These are phyloP conservation scores for Venturia effusa DNA, from an alignment of 2,329 filamentous ascomycete species.

Conservation along the genomic window DNA sequence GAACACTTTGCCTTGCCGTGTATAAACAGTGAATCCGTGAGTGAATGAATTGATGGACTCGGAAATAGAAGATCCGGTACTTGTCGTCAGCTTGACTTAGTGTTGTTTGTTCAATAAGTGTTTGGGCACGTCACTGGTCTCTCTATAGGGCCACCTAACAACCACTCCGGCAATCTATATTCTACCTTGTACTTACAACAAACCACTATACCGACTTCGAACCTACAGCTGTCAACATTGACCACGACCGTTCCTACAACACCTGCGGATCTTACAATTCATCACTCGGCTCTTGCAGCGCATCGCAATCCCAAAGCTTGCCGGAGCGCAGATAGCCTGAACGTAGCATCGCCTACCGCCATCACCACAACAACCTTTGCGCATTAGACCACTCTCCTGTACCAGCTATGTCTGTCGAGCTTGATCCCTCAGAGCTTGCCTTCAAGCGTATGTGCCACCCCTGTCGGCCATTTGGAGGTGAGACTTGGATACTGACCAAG, in stretches of 20 bases:
- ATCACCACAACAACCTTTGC: background rate
- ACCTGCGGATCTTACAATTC: background rate
- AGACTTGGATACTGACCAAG: background rate
- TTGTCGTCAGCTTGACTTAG: no score
- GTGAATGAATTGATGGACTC: no score
- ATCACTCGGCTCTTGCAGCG: background rate
- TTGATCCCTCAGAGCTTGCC: constrained; percentile 81
- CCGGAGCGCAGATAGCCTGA: background rate
- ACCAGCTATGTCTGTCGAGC: constrained; percentile 77
- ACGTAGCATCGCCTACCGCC: background rate
- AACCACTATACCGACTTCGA: background rate
- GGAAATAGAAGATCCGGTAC: no score
- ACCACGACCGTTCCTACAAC: background rate
- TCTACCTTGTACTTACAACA: background rate
- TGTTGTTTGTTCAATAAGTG: no score
- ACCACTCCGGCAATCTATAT: background rate
- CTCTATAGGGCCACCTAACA: no score
- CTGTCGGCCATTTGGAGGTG: background rate
- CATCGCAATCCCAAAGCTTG: background rate
- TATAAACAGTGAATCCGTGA: no score
- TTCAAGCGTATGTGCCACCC: constrained; percentile 66
- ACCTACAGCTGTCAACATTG: background rate
- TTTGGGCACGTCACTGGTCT: no score
- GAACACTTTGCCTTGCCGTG: background rate
- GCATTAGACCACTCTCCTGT: background rate